A percentile compares a stretch with the other conserved stretches of the same genome.
Conservation (phyloP, 2,329 filamentous ascomycete species). For the Neonectria magnoliae region DNA sequence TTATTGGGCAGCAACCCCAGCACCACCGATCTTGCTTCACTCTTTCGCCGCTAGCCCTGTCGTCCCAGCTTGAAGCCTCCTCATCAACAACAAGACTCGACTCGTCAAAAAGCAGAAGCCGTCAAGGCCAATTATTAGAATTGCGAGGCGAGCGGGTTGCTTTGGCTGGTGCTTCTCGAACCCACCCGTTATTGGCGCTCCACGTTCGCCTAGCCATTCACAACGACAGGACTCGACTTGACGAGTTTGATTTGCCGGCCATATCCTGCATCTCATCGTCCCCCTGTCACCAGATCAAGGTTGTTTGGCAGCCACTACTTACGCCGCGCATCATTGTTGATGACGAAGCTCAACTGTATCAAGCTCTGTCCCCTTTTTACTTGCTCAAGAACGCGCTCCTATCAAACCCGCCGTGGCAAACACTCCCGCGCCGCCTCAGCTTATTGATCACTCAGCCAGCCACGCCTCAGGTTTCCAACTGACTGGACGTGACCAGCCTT, state of each 20-base stretch:
- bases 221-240: conserved; percentile 29
- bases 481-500: conserved; percentile 23
- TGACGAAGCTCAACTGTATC: conserved; percentile 31
- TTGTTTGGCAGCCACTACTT: conserved; percentile 31
- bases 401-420: conserved; percentile 27
- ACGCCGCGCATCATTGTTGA: conserved; percentile 32
- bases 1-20: conserved; percentile 20
- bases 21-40: conserved; percentile 21
- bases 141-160: conserved; percentile 35
- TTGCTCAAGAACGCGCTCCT: conserved; percentile 19
- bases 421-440: conserved; percentile 23
- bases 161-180: conserved; percentile 35
- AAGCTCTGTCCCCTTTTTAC: conserved; percentile 22
- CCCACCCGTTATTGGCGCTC: conserved; percentile 23
- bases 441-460: conserved; percentile 31
- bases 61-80: conserved; percentile 26
- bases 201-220: conserved; percentile 40
- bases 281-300: conserved; percentile 35
- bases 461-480: conserved; percentile 27
- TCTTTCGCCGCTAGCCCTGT: conserved; percentile 21
- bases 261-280: conserved; percentile 32
- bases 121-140: conserved; percentile 36
- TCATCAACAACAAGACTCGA: conserved; percentile 18
- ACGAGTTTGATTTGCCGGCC: conserved; percentile 39
- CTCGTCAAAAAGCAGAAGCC: conserved; percentile 27